Evolutionary conservation across 2,329 filamentous ascomycete genomes (phyloP), one percentile per base, ranked within the genome.

Genomic region (Fusarium anguioides): DNA sequence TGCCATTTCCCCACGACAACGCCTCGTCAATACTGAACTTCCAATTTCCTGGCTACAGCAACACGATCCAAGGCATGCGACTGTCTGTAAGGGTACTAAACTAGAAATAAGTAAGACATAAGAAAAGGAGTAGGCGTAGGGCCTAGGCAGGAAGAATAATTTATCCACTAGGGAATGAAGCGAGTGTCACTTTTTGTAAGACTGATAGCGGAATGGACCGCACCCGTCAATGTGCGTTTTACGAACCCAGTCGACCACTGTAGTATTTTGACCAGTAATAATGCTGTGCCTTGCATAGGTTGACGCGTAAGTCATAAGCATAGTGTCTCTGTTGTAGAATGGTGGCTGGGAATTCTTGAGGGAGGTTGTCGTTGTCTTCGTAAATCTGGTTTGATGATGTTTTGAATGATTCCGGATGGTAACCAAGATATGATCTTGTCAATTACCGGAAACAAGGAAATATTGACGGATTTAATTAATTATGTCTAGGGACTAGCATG

Each of bases 141-240:
- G 26, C 8, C 18, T 15, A 41, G 36, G 31, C 20, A 31, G 6
- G n/a, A 6, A 8, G 15, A 1, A 8, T 9, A 27, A 7, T 48
- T 11, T 36, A 6, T 8, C 48, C 56, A 55, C 15, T 61, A 8
- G 8, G 3, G 37, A 15, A 6, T 5, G 8, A 12, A 36, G 6
- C 35, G 17, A 4, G 21, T 33, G 33, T 48, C 51, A 31, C 39
- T n/a, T 7, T n/a, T 37, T 12, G 4, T 29, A 40, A 48, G 27
- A 57, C 35, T 23, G 41, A 24, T 40, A 33, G 40, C 40, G 54
- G 39, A 58, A 33, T 57, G 20, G 20, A 45, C 49, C 27, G 49
- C 37, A 40, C 12, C 35, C 26, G 24, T 40, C 35, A 8, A 47
- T 27, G 8, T 10, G 23, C 29, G 4, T 17, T 14, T 17, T 27